Percentiles rank a stretch among this genome's conserved stretches.
Conservation (phyloP, 2,329 filamentous ascomycete genomes). For the Teratosphaeria gauchensis region DNA sequence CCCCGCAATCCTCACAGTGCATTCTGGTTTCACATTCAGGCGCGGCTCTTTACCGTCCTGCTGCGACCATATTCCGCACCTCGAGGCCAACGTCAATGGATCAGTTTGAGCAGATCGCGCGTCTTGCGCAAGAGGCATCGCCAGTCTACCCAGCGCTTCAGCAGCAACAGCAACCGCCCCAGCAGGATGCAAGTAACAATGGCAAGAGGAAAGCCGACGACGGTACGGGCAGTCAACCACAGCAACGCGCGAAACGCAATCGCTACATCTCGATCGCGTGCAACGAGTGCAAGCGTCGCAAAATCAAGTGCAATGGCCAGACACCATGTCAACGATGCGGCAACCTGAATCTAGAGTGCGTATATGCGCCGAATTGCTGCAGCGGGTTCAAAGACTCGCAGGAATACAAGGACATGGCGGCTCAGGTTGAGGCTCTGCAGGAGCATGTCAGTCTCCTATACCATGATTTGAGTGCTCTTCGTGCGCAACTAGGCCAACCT, state of each 20-base stretch:
- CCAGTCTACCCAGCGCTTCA: neutral
- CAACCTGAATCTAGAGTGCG: conserved; percentile 53
- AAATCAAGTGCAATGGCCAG: conserved; percentile 61
- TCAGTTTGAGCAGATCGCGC: conserved; percentile 1
- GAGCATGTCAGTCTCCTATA: conserved; percentile 75
- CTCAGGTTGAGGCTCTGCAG: conserved; percentile 65
- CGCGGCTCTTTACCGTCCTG: neutral
- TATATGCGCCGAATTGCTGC: conserved; percentile 59
- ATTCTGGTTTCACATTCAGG: neutral
- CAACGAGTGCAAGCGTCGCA: conserved; percentile 41
- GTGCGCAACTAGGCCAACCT: conserved; percentile 36
- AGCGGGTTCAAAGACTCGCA: conserved; percentile 87
- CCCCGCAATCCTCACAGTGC: no score
- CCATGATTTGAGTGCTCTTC: conserved; percentile 59
- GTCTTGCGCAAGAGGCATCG: neutral
- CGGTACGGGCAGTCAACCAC: conserved; percentile 16
- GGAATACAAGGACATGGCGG: conserved; percentile 75
- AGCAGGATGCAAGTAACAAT: neutral
- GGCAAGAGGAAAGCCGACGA: conserved; percentile 3
- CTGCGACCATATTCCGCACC: neutral
- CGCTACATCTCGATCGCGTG: conserved; percentile 60
- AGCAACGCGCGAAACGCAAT: conserved; percentile 50
- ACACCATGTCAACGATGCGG: conserved; percentile 56
- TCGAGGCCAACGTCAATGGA: neutral
- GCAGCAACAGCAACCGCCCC: neutral